Percentiles rank a stretch among this genome's conserved stretches.
Conservation (phyloP, 805 yeast genomes). For the Metschnikowia baotianmanensis region DNA sequence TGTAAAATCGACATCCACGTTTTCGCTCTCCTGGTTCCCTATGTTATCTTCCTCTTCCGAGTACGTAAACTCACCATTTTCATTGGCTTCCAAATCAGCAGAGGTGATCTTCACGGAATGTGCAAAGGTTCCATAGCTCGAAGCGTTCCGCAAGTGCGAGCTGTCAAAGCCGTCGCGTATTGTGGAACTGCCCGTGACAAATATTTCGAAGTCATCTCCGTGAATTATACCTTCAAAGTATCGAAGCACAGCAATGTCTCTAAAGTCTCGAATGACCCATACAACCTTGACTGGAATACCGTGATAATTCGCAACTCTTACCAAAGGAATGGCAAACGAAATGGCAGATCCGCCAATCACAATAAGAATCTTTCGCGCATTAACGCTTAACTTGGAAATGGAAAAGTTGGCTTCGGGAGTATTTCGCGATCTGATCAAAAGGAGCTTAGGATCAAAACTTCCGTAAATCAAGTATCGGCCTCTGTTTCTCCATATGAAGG, state of each 20-base stretch:
- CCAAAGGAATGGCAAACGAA: constrained; percentile 76
- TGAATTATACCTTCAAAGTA: constrained; percentile 57
- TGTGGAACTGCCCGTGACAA: constrained; percentile 54
- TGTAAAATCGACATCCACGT: constrained; percentile 38
- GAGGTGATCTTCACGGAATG: constrained; percentile 6
- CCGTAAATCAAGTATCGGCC: constrained; percentile 46
- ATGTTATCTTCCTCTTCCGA: constrained; percentile 4
- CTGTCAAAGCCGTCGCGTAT: constrained; percentile 11
- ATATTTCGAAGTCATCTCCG: constrained; percentile 71
- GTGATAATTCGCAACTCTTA: constrained; percentile 71
- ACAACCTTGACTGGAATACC: constrained; percentile 74
- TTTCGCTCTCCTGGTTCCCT: constrained; percentile 27
- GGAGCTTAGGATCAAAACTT: constrained; percentile 47
- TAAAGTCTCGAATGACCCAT: constrained; percentile 83
- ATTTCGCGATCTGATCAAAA: constrained; percentile 37
- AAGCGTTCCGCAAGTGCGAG: constrained; percentile 12
- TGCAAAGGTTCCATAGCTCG: constrained; percentile 18
- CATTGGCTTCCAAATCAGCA: constrained; percentile 18
- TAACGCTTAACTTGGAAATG: constrained; percentile 31
- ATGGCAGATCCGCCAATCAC: constrained; percentile 79
- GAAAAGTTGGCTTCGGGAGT: constrained; percentile 25
- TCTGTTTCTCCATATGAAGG: constrained; percentile 35
- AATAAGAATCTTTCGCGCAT: constrained; percentile 45
- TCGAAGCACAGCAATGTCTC: constrained; percentile 61
- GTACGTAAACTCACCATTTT: neutral